Evolutionary conservation across 2,329 filamentous ascomycete genomes (phyloP), one percentile per base, ranked within the genome.

Genomic region (Colletotrichum lindemuthianum): DNA sequence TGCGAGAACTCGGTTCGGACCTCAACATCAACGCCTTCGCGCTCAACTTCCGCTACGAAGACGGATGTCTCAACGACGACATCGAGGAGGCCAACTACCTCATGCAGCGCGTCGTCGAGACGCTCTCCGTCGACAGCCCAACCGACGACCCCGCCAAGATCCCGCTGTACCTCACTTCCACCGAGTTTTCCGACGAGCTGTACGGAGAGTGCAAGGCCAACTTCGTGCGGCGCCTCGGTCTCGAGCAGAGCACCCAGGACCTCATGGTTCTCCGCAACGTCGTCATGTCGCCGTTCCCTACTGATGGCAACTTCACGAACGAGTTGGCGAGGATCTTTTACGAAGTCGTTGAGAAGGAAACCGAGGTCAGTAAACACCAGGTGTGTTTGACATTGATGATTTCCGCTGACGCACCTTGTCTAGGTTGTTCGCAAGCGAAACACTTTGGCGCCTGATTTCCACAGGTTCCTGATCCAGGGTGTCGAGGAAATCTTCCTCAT

Each of bases 41-140:
- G 0, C 68, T 79, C 33, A 84, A 84, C 64, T 84, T 79, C 73
- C 72, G 74, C 3, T 67, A 80, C 45, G 54, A 69, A 1, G 67
- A 82, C 12, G 79, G 78, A 0, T 70, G 47, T 0, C 70, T 80
- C 13, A 83, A 83, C 63, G 71, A 70, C 0, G 79, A 83, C 48
- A 71, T 82, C 2, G 80, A 81, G 60, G 80, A 82, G 66, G 80
- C 81, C 4, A 84, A 83, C 61, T 80, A 82, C 63, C 73, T 84
- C 24, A 84, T 81, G 76, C 75, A 74, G 61, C 72, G 77, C 4
- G 77, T 84, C 8, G 72, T 83, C 2, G 72, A 82, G 40, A 70
- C 68, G 1, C 67, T 83, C 0, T 82, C 80, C 0, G 76, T 83
- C 36, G 78, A 77, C 15, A 76, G 74, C 0, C 74, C 76, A 0